A percentile compares a stretch with the other conserved stretches of the same genome.
These are phyloP conservation scores for Eucalyptus brandiana DNA, from an alignment of 345 rosid species.

Conservation along the genomic window DNA sequence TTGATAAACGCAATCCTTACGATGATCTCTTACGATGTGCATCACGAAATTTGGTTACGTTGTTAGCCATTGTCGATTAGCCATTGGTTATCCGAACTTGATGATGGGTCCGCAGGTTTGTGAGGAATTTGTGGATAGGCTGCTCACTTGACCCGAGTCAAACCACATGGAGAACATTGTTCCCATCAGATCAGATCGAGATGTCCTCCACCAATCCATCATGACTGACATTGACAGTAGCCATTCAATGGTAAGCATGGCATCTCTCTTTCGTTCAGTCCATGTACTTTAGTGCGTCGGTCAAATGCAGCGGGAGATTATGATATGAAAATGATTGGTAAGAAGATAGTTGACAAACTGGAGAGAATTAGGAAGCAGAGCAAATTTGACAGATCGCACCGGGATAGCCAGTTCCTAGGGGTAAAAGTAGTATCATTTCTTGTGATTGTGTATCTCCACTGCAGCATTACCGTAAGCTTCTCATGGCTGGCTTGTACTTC, in stretches of 20 bases:
- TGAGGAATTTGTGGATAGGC: not conserved
- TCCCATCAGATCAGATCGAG: not conserved
- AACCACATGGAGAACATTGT: not conserved
- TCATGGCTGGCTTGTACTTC: not conserved
- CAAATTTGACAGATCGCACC: not conserved
- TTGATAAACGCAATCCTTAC: not conserved
- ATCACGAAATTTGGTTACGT: not conserved
- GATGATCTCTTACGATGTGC: not conserved
- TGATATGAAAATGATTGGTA: not conserved
- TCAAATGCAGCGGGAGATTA: not conserved
- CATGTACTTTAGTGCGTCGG: not conserved
- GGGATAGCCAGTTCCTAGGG: not conserved
- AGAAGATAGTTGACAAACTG: not conserved
- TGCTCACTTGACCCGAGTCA: not conserved
- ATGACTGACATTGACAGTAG: not conserved
- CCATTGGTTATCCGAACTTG: not conserved
- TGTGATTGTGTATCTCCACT: too few relatives aligned
- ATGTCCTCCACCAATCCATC: not conserved
- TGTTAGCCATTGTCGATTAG: not conserved
- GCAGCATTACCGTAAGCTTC: not conserved
- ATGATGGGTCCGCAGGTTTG: not conserved
- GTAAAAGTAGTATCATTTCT: not conserved
- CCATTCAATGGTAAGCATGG: not conserved
- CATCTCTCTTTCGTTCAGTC: not conserved
- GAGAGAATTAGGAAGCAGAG: not conserved